Evolutionary conservation across 768 basidiomycete genomes (phyloP).

Genomic region (Russula dissimulans): DNA sequence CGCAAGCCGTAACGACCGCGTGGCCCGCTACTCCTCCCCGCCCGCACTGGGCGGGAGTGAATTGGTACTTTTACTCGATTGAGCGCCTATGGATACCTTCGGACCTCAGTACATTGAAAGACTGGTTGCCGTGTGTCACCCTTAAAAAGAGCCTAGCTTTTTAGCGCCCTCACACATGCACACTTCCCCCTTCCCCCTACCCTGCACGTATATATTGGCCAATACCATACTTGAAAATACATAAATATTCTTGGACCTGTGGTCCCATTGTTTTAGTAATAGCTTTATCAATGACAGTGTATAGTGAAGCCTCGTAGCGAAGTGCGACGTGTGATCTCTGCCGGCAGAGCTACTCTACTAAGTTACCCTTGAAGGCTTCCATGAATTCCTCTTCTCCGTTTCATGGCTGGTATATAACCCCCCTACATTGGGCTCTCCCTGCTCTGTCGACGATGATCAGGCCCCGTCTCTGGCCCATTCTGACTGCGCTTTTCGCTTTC

Average conservation of each 20-base stretch:
- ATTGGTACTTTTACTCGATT: not conserved
- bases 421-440: no score
- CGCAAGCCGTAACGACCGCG: slow-evolving; percentile 56
- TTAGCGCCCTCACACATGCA: not conserved
- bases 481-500: not conserved
- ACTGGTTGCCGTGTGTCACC: not conserved
- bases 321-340: no score
- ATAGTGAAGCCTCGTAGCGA: not conserved
- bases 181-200: slow-evolving; percentile 3
- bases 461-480: not conserved
- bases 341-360: no score
- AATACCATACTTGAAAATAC: slow-evolving; percentile 15
- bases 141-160: not conserved
- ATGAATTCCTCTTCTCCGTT: no score
- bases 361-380: no score
- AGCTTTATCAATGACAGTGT: slow-evolving; percentile 12
- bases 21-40: slow-evolving; percentile 10
- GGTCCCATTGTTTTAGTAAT: slow-evolving; percentile 17
- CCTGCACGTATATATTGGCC: slow-evolving; percentile 18
- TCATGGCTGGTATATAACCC: no score
- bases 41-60: slow-evolving; percentile 6
- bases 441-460: not conserved
- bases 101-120: not conserved
- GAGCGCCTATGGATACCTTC: not conserved
- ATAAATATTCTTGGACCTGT: slow-evolving; percentile 6